Evolutionary conservation across 1,284 basidiomycete genomes (phyloP), one percentile per base, ranked within the genome.

Genomic region (Sporisorium sorghi): DNA sequence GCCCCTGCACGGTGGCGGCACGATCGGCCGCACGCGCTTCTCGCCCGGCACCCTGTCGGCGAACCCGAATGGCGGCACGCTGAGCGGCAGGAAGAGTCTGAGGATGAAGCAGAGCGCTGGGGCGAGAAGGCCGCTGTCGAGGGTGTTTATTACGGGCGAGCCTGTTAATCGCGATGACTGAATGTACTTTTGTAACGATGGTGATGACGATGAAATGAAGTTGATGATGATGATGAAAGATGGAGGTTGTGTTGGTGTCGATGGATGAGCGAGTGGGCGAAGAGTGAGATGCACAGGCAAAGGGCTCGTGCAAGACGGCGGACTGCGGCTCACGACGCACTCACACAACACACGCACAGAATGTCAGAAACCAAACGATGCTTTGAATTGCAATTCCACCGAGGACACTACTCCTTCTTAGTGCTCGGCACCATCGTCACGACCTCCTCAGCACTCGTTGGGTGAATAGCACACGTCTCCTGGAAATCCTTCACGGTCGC

Each of bases 401-500:
- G n/a, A n/a, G n/a, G n/a, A n/a, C n/a, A n/a, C 17, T n/a, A 74
- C 35, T 53, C 51, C 59, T 74, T 70, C 59, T 67, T 66, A 10
- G 58, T 71, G n/a, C 49, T 47, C 8, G 68, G 64, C 2, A 72
- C 59, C 64, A 75, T 76, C 10, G 77, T 81, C 5, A 79, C 78
- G 7, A 80, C 61, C 58, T 83, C 83, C 52, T 84, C 83, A 1
- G 76, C 75, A n/a, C 74, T 74, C 2, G 82, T 83, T 2, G 83
- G 83, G 61, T 84, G 83, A 47, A 84, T 82, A 24, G 82, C 82
- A 42, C 83, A 82, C 7, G 83, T 84, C 56, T 80, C 70, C 57
- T 83, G 80, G 76, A 84, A 81, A 66, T 84, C 79, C 51, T 70
- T 70, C 42, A 83, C 80, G 3, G 75, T 84, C 0, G 82, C 92